These are phyloP conservation scores for Thermothielavioides terrestris DNA, from an alignment of 495 filamentous ascomycete species.

Conservation along the genomic window DNA sequence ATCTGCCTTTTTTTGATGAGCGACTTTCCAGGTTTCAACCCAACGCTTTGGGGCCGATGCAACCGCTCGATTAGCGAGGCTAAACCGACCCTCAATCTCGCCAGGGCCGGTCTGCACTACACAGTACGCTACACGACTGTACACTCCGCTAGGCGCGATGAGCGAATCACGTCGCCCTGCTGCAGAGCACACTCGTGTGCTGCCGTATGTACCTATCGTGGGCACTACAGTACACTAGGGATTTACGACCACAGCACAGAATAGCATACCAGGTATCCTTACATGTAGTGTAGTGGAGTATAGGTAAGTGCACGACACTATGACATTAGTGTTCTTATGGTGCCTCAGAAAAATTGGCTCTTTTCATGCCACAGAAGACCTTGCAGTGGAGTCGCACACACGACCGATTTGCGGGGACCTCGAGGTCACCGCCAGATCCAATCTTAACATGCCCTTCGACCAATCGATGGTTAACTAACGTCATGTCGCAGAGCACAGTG, in stretches of 20 bases:
- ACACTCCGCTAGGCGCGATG: too few relatives aligned
- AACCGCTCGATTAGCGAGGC: slow-evolving; percentile 32
- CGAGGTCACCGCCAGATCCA: slow-evolving; percentile 16
- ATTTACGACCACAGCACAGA: too few relatives aligned
- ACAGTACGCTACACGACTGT: too few relatives aligned
- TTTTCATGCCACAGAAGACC: slow-evolving; percentile 21
- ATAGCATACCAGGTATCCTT: too few relatives aligned
- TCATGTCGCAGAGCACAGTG: not conserved
- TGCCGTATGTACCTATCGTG: too few relatives aligned
- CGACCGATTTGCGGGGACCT: not conserved
- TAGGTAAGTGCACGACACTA: too few relatives aligned
- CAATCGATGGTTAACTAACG: not conserved
- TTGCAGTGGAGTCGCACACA: slow-evolving; percentile 13
- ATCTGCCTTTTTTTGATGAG: slow-evolving; percentile 17
- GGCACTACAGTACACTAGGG: too few relatives aligned
- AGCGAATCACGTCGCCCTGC: too few relatives aligned
- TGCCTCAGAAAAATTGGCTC: slow-evolving; percentile 20
- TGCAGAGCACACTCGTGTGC: too few relatives aligned
- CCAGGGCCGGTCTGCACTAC: not conserved
- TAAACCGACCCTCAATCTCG: slow-evolving; percentile 3
- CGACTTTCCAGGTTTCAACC: too few relatives aligned
- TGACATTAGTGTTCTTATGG: too few relatives aligned
- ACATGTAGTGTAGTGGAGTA: too few relatives aligned
- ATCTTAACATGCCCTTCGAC: slow-evolving; percentile 2
- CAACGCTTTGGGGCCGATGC: slow-evolving; percentile 15